phyloP scores from a whole-genome alignment of 352 stramenopile species.

The Phytophthora pseudosyringae region DNA sequence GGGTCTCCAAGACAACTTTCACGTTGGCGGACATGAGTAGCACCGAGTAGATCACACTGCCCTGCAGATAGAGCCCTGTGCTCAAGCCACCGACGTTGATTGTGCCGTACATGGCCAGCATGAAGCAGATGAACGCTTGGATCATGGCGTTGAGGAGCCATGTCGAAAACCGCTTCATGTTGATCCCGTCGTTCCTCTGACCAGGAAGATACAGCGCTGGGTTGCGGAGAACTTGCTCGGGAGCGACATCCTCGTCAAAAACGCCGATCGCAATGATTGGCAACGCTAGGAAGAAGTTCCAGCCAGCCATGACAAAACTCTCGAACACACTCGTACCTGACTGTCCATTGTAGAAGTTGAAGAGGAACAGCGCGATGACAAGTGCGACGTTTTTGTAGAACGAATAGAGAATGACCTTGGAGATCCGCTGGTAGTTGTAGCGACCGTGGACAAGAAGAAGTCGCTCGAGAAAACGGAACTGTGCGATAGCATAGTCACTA shows the following conservation, averaged over 20 bases:
- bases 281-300: constrained; percentile 85
- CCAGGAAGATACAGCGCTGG: constrained; percentile 66
- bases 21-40: constrained; percentile 79
- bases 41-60: constrained; percentile 71
- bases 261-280: constrained; percentile 91
- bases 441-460: constrained; percentile 97
- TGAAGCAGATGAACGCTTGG: constrained; percentile 71
- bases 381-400: constrained; percentile 86
- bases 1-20: constrained; percentile 79
- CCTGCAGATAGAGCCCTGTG: constrained; percentile 62
- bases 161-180: constrained; percentile 61
- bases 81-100: constrained; percentile 44
- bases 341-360: constrained; percentile 87
- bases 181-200: constrained; percentile 71
- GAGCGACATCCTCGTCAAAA: constrained; percentile 80
- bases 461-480: constrained; percentile 94
- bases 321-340: constrained; percentile 87
- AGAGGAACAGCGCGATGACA: constrained; percentile 75
- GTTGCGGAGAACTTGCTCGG: constrained; percentile 63
- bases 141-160: constrained; percentile 76
- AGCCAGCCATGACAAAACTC: constrained; percentile 80
- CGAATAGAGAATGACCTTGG: constrained; percentile 92
- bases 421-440: constrained; percentile 97
- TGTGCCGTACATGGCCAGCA: constrained; percentile 55
- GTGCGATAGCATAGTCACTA: constrained; percentile 93